phyloP scores from a whole-genome alignment of 73 alveolate genomes.

The Paramecium sonneborni region DNA sequence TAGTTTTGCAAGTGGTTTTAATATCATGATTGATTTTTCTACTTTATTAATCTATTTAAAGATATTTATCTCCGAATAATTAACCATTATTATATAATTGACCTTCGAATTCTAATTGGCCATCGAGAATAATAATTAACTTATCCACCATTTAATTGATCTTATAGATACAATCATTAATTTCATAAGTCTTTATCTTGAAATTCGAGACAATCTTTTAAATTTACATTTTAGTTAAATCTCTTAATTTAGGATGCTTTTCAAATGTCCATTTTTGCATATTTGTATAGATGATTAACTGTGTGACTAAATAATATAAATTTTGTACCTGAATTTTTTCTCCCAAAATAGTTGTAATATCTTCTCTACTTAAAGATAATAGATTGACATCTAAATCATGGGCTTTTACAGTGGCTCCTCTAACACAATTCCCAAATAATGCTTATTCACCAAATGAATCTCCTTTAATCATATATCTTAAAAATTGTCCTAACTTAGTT shows the following conservation, averaged over 20 bases:
- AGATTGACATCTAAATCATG: conserved; percentile 56
- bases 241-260: conserved; percentile 45
- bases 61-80: conserved; percentile 51
- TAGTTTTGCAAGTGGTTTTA: conserved; percentile 33
- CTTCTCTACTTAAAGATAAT: conserved; percentile 63
- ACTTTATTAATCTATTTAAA: background rate
- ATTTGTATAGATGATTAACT: conserved; percentile 62
- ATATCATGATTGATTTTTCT: conserved; percentile 46
- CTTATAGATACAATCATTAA: background rate
- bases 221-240: conserved; percentile 58
- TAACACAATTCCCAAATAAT: conserved; percentile 62
- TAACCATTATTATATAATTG: conserved; percentile 57
- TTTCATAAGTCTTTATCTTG: conserved; percentile 45
- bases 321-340: conserved; percentile 63
- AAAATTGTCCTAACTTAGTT: conserved; percentile 52
- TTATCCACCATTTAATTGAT: conserved; percentile 2
- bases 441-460: conserved; percentile 75
- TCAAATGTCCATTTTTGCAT: conserved; percentile 72
- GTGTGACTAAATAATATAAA: background rate
- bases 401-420: conserved; percentile 74
- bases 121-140: conserved; percentile 59
- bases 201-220: conserved; percentile 58
- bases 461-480: conserved; percentile 67
- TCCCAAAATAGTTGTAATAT: conserved; percentile 61
- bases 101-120: conserved; percentile 22